A percentile compares a stretch with the other conserved stretches of the same genome.
Evolutionary conservation across 2,329 filamentous ascomycete species (phyloP).

Genomic region (Xylariaceae sp.): DNA sequence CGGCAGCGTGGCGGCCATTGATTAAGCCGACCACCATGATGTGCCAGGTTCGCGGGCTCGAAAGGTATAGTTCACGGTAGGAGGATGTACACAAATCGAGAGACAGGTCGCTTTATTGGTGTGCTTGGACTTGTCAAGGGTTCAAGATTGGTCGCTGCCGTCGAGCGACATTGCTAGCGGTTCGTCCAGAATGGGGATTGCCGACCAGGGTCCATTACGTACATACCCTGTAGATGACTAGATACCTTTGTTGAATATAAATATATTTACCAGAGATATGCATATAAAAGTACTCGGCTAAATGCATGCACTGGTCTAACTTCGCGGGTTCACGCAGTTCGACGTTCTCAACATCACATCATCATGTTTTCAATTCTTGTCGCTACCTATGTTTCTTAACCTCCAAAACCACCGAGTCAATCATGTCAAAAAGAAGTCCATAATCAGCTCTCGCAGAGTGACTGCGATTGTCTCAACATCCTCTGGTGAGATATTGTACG

Average conservation of each 20-base stretch:
- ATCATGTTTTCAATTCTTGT: too few relatives aligned
- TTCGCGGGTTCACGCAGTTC: too few relatives aligned
- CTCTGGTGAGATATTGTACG: slow-evolving; percentile 56
- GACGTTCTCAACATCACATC: too few relatives aligned
- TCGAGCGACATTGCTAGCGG: not conserved
- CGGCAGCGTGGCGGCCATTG: slow-evolving; percentile 46
- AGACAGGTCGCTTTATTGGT: not conserved
- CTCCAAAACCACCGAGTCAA: too few relatives aligned
- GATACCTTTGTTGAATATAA: not conserved
- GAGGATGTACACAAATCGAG: not conserved
- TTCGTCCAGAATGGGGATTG: not conserved
- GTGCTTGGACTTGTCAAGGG: not conserved
- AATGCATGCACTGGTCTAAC: too few relatives aligned
- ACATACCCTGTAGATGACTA: not conserved
- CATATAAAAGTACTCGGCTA: too few relatives aligned
- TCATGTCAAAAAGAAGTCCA: slow-evolving; percentile 43
- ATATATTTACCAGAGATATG: too few relatives aligned
- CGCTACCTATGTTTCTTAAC: not conserved
- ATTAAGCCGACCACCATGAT: slow-evolving; percentile 49
- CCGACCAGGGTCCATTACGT: not conserved
- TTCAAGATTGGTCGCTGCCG: not conserved
- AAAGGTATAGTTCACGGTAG: not conserved
- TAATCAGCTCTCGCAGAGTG: slow-evolving; percentile 45
- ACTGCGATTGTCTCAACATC: slow-evolving; percentile 54
- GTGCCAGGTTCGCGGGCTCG: not conserved